Percentiles rank a stretch among this genome's conserved stretches.
phyloP scores from a whole-genome alignment of 106 monocot species.

The Xerophyta viscosa region DNA sequence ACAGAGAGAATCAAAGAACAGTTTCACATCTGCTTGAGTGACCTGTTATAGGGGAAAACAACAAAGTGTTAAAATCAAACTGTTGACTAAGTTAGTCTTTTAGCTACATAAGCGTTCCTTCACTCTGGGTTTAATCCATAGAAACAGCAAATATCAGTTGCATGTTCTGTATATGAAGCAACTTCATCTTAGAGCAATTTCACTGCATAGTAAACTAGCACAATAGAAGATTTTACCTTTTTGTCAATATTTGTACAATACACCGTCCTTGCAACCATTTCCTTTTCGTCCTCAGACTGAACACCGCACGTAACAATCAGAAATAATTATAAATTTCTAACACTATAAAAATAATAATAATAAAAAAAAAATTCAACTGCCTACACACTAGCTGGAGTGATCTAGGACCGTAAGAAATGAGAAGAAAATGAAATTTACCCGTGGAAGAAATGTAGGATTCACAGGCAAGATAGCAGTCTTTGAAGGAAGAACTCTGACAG shows the following conservation, averaged over 20 bases:
- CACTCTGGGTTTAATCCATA: too few relatives aligned
- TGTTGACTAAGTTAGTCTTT: too few relatives aligned
- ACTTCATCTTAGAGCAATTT: too few relatives aligned
- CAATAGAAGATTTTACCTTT: constrained; percentile 18
- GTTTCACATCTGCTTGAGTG: constrained; percentile 34
- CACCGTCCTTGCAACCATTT: constrained; percentile 44
- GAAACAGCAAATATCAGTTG: too few relatives aligned
- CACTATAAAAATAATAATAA: background rate
- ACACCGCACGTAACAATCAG: background rate
- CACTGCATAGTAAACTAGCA: background rate
- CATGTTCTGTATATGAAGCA: too few relatives aligned
- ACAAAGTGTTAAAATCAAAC: background rate
- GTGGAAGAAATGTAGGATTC: constrained; percentile 40
- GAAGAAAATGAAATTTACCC: constrained; percentile 17
- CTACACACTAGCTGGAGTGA: too few relatives aligned
- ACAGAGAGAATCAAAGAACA: constrained; percentile 33
- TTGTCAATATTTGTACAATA: constrained; percentile 62
- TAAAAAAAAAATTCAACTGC: background rate
- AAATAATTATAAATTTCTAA: background rate
- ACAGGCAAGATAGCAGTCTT: constrained; percentile 53
- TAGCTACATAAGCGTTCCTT: too few relatives aligned
- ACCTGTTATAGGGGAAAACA: constrained; percentile 15
- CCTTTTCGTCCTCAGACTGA: constrained; percentile 47
- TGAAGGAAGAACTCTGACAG: constrained; percentile 42
- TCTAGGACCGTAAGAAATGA: too few relatives aligned